Base-by-base conservation (phyloP, 2,329 filamentous ascomycete genomes). In the Cladosporium sp. region DNA sequence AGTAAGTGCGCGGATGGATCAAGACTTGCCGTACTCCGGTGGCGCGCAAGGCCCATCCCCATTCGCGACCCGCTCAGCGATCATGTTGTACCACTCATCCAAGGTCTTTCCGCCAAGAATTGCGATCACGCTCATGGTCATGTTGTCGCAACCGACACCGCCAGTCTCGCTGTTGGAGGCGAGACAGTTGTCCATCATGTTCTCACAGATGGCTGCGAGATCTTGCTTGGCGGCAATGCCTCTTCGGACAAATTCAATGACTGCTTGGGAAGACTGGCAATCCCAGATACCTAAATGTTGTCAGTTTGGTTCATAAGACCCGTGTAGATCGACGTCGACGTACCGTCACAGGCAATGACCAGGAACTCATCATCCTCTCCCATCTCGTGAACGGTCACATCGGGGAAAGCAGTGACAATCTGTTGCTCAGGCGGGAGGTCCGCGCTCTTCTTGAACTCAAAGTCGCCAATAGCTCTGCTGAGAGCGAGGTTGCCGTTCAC, bases 151-250 rank as follows among this genome's bases (percentile, higher is more conserved):
- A 55, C 93, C 93, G 55, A 98, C 92, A 56, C 93, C 93, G 49
- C 93, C 93, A 27, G 92, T 96, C 73, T 98, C 93, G 59, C 91
- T 95, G 79, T 95, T 97, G 54, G 91, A 95, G 35, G 93, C 91
- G 58, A 98, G 78, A 68, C 93, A 98, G 76, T 97, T 98, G 77
- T 98, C 92, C 93, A 98, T 98, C 89, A 98, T 95, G 75, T 98
- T 98, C 74, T 98, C 93, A 71, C 92, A 97, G 64, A 98, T 97
- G 68, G 88, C 87, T 50, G 91, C 84, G 45, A 98, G 80, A 43
- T 94, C 87, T 73, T 98, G 93, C 77, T 95, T 95, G 45, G 91
- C 91, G 43, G 90, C 92, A 69, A 98, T 95, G 51, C 93, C 93
- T 66, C 93, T 86, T 68, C 93, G 83, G 57, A 97, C 93, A 67